A percentile compares a stretch with the other conserved stretches of the same genome.
Conservation (phyloP, 768 basidiomycete genomes). For the Austroboletus festivus region DNA sequence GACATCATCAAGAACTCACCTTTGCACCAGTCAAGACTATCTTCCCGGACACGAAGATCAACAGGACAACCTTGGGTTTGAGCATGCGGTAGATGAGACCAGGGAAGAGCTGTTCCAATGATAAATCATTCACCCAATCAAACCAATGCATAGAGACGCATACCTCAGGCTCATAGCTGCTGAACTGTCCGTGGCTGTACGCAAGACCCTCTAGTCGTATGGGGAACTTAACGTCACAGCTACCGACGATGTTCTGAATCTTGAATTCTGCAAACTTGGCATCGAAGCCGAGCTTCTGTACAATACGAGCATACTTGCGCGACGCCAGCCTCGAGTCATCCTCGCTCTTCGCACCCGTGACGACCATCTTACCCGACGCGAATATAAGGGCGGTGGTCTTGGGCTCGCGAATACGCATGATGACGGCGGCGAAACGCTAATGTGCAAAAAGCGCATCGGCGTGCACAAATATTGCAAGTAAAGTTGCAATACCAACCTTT, state of each 20-base stretch:
- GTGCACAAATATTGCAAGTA: slow-evolving; percentile 40
- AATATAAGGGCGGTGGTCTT: slow-evolving; percentile 99
- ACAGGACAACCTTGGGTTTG: slow-evolving; percentile 96
- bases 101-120: slow-evolving; percentile 76
- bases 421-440: slow-evolving; percentile 99
- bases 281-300: slow-evolving; percentile 98
- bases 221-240: slow-evolving; percentile 98
- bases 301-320: slow-evolving; percentile 97
- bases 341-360: slow-evolving; percentile 98
- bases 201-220: slow-evolving; percentile 96
- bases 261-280: slow-evolving; percentile 99
- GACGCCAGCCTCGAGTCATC: slow-evolving; percentile 96
- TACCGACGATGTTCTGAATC: slow-evolving; percentile 98
- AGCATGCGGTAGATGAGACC: slow-evolving; percentile 99
- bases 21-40: slow-evolving; percentile 99
- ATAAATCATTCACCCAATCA: background rate
- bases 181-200: slow-evolving; percentile 97
- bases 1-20: slow-evolving; percentile 42
- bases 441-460: slow-evolving; percentile 62
- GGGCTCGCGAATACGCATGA: slow-evolving; percentile 99
- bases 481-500: slow-evolving; percentile 77
- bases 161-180: slow-evolving; percentile 97
- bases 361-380: slow-evolving; percentile 99
- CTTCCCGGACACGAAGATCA: slow-evolving; percentile 99
- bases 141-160: slow-evolving; percentile 25